These are phyloP conservation scores for Carex parvula DNA, from an alignment of 176 grass and related monocot genomes.

Conservation along the genomic window DNA sequence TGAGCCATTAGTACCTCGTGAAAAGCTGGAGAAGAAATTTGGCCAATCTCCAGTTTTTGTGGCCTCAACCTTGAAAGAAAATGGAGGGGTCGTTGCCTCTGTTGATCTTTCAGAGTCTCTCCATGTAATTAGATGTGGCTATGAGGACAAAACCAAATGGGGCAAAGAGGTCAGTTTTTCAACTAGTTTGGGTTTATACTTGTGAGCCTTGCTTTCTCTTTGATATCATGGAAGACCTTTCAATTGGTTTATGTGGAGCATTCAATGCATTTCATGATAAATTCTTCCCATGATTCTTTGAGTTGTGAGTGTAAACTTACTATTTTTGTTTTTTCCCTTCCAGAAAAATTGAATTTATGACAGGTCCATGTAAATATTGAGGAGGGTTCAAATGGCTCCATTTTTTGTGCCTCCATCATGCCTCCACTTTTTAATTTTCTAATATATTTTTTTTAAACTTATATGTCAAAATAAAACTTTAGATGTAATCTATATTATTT, in stretches of 20 bases:
- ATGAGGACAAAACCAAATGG: slow-evolving; percentile 53
- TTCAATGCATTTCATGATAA: not conserved
- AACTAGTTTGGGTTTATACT: not conserved
- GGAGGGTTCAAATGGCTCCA: too few relatives aligned
- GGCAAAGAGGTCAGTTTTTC: slow-evolving; percentile 43
- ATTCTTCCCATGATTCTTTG: not conserved
- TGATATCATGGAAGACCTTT: not conserved
- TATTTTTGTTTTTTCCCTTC: not conserved
- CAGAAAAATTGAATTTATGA: not conserved
- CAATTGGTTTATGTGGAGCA: not conserved
- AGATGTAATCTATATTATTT: too few relatives aligned
- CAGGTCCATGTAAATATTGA: too few relatives aligned
- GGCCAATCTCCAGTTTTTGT: slow-evolving; percentile 47
- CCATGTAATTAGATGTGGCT: slow-evolving; percentile 47
- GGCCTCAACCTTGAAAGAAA: slow-evolving; percentile 38
- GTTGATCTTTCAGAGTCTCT: slow-evolving; percentile 30
- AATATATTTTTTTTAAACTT: too few relatives aligned
- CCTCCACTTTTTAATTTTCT: too few relatives aligned
- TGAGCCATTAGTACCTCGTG: slow-evolving; percentile 31
- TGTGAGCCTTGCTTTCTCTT: not conserved
- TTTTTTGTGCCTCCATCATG: too few relatives aligned
- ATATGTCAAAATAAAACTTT: too few relatives aligned
- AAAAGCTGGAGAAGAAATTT: slow-evolving; percentile 59
- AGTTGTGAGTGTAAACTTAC: not conserved
- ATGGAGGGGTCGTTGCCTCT: slow-evolving; percentile 20